Evolutionary conservation across 192 early-diverging fungal species (phyloP).

Genomic region (Chytriomyces sp.): DNA sequence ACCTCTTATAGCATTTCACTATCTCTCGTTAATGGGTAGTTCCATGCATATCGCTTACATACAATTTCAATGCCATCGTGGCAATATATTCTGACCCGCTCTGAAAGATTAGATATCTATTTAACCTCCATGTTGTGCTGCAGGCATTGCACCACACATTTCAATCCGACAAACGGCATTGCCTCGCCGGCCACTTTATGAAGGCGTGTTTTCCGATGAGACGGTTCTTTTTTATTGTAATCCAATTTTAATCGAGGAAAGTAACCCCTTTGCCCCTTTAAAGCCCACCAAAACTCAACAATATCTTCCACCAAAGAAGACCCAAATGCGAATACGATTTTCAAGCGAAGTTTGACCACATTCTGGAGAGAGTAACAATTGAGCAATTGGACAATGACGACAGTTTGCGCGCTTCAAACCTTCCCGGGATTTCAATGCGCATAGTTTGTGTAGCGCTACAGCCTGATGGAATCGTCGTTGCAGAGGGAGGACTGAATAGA

Average conservation of each 20-base stretch:
- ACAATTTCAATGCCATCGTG: no score
- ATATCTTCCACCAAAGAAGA: constrained; percentile 43
- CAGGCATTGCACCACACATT: background rate
- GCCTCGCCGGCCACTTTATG: no score
- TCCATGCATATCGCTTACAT: no score
- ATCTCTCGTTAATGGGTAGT: no score
- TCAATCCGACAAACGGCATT: background rate
- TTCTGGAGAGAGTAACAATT: constrained; percentile 23
- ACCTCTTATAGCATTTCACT: no score
- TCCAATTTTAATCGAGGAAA: background rate
- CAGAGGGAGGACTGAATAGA: constrained; percentile 78
- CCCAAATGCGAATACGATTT: constrained; percentile 38
- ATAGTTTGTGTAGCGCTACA: constrained; percentile 74
- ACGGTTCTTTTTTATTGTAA: no score
- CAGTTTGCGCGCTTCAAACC: constrained; percentile 24
- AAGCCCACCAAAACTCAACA: constrained; percentile 48
- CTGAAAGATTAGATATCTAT: no score
- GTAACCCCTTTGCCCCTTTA: background rate
- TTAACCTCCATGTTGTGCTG: background rate
- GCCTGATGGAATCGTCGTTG: constrained; percentile 63
- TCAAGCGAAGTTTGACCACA: constrained; percentile 45
- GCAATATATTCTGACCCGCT: no score
- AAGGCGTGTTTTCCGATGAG: no score
- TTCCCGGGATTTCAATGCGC: constrained; percentile 80
- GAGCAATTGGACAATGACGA: background rate